Evolutionary conservation across 495 filamentous ascomycete species (phyloP), one percentile per base, ranked within the genome.

Genomic region (Penicillium nucicola): DNA sequence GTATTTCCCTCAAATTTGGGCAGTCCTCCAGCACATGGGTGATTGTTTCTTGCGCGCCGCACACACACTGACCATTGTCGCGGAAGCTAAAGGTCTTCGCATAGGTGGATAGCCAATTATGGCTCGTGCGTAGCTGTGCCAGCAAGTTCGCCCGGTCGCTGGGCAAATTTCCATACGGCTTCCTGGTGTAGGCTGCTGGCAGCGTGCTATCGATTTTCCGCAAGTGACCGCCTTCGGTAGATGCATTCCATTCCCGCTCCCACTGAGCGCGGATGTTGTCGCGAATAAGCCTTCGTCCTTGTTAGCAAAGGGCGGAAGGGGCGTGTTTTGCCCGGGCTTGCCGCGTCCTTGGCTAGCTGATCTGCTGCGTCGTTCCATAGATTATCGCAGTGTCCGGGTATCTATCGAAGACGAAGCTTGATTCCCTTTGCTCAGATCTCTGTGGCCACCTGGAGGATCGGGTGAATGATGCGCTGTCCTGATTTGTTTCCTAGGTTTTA

Each of bases 381-480:
- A 0, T 48, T 22, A 0, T 52, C 20, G 15, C 13, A 59, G n/a
- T 59, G 40, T 22, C 60, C 60, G 10, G 53, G 56, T 9, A 62
- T 33, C 60, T 33, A 60, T 30, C 60, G 42, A 4, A 64, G 54
- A 34, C 51, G 54, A 5, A 64, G 50, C 18, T 12, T 9, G 15
- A 53, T 53, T 14, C 18, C 31, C 25, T 17, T 15, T 3, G 45
- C 28, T 43, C 45, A 40, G 10, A 55, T 40, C 45, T 64, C 54
- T 10, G 51, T 45, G 18, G 57, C 57, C 0, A 49, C 44, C 12
- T 47, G 42, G 40, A 48, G 43, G 48, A 53, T 64, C 6, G 60
- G 51, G 18, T 61, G 42, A 18, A 59, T 25, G 30, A 65, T 59
- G 9, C 19, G 39, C 42, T 64, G 53, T 18, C 55, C 53, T 22